Evolutionary conservation across 306 rosid species (phyloP).

Genomic region (Begonia masoniana): DNA sequence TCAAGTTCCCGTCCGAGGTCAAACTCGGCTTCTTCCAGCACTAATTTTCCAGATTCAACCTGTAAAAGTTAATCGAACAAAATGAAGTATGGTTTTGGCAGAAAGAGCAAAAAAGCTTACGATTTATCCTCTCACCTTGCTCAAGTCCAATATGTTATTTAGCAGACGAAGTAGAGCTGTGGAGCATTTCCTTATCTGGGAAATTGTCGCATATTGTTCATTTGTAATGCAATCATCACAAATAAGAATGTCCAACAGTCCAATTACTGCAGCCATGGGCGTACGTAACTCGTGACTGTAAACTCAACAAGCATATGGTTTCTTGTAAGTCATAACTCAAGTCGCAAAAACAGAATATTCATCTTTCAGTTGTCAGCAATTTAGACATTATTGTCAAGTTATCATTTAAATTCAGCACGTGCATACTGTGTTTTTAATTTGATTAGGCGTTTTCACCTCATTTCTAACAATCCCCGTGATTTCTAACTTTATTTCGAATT

Average conservation of each 20-base stretch:
- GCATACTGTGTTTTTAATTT: too few relatives aligned
- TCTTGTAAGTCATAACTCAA: too few relatives aligned
- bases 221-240: constrained; percentile 92
- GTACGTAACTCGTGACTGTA: constrained; percentile 94
- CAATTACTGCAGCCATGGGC: constrained; percentile 99
- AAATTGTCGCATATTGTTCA: constrained; percentile 80
- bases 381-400: too few relatives aligned
- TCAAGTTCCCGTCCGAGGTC: constrained; percentile 94
- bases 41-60: constrained; percentile 98
- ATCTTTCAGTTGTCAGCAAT: too few relatives aligned
- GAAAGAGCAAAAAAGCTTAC: too few relatives aligned
- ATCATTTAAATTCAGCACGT: too few relatives aligned
- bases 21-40: constrained; percentile 90
- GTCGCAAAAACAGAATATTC: too few relatives aligned
- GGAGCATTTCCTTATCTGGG: constrained; percentile 93
- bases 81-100: too few relatives aligned
- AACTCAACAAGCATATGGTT: constrained; percentile 2
- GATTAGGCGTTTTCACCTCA: too few relatives aligned
- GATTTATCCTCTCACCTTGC: constrained; percentile 38
- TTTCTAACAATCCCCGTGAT: too few relatives aligned
- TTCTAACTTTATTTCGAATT: too few relatives aligned
- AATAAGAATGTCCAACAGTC: constrained; percentile 92
- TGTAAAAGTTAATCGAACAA: constrained; percentile 6
- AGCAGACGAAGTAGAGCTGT: constrained; percentile 93
- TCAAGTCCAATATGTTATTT: constrained; percentile 86